Percentiles rank a stretch among this genome's conserved stretches.
phyloP scores from a whole-genome alignment of 108 stramenopile genomes.

The Cylindrotheca fusiformis region DNA sequence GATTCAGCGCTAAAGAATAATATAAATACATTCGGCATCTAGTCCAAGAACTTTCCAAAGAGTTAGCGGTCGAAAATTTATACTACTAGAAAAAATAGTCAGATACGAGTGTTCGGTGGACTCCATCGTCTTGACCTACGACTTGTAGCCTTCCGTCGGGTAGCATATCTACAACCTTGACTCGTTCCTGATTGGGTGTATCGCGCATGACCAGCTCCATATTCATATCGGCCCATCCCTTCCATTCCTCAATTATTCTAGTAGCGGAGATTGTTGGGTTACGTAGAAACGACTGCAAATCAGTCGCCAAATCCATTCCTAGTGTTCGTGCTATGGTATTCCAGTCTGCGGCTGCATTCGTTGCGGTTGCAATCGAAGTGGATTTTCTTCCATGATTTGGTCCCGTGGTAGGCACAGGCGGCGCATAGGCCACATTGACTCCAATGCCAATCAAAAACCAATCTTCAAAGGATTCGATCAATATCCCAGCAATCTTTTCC shows the following conservation, averaged over 20 bases:
- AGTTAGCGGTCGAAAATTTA: neutral
- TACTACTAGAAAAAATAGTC: slow-evolving; percentile 42
- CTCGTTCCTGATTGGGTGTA: slow-evolving; percentile 11
- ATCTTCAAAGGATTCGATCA: slow-evolving; percentile 60
- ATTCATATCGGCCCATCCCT: slow-evolving; percentile 44
- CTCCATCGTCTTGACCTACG: slow-evolving; percentile 26
- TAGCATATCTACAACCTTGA: slow-evolving; percentile 39
- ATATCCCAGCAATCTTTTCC: slow-evolving; percentile 55
- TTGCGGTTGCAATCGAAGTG: slow-evolving; percentile 37
- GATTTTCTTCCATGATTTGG: slow-evolving; percentile 61
- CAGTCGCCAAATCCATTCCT: slow-evolving; percentile 31
- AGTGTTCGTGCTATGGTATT: slow-evolving; percentile 19
- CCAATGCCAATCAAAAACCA: slow-evolving; percentile 93
- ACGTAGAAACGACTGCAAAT: slow-evolving; percentile 28
- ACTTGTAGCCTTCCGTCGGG: slow-evolving; percentile 53
- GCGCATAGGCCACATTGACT: slow-evolving; percentile 86
- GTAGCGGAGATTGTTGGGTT: neutral
- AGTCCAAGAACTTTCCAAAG: no score
- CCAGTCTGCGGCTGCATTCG: neutral
- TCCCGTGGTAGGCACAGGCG: slow-evolving; percentile 49
- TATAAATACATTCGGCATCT: no score
- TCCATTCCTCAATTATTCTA: slow-evolving; percentile 42
- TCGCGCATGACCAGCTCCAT: slow-evolving; percentile 36
- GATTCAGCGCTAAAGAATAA: no score
- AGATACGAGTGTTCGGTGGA: slow-evolving; percentile 34